Evolutionary conservation across 2,329 filamentous ascomycete species (phyloP), one percentile per base, ranked within the genome.

Genomic region (Colletotrichum lupini): DNA sequence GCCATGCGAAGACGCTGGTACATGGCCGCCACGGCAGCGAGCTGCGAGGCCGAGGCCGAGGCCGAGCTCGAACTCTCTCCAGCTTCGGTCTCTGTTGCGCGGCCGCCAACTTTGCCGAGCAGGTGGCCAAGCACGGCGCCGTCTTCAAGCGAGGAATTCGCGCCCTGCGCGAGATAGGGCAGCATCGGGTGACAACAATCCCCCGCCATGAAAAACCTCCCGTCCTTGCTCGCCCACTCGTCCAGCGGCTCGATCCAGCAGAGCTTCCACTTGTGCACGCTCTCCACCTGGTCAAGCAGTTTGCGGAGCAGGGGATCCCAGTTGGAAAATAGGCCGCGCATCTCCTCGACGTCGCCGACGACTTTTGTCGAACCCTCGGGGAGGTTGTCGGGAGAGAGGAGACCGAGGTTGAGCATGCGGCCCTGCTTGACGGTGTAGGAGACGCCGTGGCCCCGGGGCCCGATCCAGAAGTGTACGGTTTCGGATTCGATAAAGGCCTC

Each of bases 401-500:
- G 72, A 32, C 72, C 86, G 61, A 88, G 81, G 75, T 87, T 87
- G 76, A 85, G 86, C 52, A 84, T 79, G 30, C 80, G 77, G 24
- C 84, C 84, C 11, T 81, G 83, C 62, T 83, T 80, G 6, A 88
- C 78, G 6, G 85, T 80, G 71, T 88, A 88, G 60, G 83, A 83
- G 35, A 87, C 85, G 5, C 85, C 87, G 76, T 90, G 88, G 16
- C 81, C 81, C 56, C 83, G 79, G 0, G 87, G 88, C 0, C 88
- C 88, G 28, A 89, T 78, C 87, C 89, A 89, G 75, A 89, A 87
- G 74, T 88, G 85, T 3, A 89, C 85, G 42, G 85, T 82, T 2
- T 88, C 87, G 16, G 85, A 81, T 5, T 82, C 78, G 0, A 88
- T 83, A 26, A 88, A 84, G 1, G 80, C 76, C 4, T 77, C 79